Percentiles rank a stretch among this genome's conserved stretches.
These are phyloP conservation scores for Prunus kanzakura DNA, from an alignment of 306 rosid species.

Conservation along the genomic window DNA sequence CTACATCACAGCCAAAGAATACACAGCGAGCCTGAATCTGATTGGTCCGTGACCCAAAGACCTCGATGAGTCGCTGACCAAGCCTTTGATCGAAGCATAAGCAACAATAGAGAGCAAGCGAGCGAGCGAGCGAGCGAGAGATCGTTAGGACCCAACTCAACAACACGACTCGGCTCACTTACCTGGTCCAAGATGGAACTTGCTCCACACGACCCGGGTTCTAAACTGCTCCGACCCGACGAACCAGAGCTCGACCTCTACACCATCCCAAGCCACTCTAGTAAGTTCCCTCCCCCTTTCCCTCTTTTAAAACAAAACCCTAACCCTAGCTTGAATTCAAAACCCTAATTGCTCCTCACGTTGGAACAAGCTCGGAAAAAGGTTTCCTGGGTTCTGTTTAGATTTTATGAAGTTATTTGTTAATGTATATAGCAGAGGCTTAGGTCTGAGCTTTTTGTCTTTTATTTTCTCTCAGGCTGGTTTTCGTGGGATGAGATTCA, in stretches of 20 bases:
- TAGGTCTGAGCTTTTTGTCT: not conserved
- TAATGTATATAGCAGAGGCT: not conserved
- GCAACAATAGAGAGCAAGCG: too few species aligned
- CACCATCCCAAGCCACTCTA: conserved; percentile 82
- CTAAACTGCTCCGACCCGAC: conserved; percentile 45
- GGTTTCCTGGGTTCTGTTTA: not conserved
- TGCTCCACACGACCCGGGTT: conserved; percentile 41
- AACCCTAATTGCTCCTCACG: conserved; percentile 21
- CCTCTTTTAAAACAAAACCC: not conserved
- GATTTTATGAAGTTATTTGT: not conserved
- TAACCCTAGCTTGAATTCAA: not conserved
- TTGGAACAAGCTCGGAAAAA: not conserved
- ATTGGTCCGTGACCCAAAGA: conserved; percentile 10
- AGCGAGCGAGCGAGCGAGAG: not conserved
- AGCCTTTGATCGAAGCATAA: not conserved
- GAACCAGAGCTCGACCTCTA: conserved; percentile 92
- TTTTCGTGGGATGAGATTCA: conserved; percentile 92
- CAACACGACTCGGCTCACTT: conserved; percentile 18
- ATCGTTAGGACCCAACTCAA: conserved; percentile 5
- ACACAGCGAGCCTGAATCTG: not conserved
- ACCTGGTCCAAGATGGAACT: conserved; percentile 47
- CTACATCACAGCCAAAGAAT: not conserved
- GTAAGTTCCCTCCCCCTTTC: conserved; percentile 42
- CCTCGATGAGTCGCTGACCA: not conserved
- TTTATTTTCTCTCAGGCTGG: conserved; percentile 58